These are phyloP conservation scores for Neckera pumila DNA, from an alignment of 225 moss, liverwort and hornwort genomes.

Conservation along the genomic window DNA sequence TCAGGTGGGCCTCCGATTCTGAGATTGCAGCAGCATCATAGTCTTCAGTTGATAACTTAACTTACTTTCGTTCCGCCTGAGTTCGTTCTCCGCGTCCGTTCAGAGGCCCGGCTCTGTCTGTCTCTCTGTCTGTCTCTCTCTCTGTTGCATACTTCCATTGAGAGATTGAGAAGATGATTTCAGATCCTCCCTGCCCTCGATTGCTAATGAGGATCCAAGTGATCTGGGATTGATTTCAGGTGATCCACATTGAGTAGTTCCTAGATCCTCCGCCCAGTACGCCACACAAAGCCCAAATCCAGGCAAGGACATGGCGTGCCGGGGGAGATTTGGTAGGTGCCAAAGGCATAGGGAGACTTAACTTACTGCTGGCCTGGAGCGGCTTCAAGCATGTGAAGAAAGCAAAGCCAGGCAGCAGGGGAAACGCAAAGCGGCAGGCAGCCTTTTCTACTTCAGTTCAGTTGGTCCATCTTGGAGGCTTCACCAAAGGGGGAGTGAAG, in stretches of 20 bases:
- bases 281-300: not conserved
- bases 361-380: not conserved
- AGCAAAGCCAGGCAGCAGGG: not conserved
- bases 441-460: not conserved
- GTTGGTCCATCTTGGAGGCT: too few species aligned
- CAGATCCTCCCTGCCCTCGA: not conserved
- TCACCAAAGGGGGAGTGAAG: too few species aligned
- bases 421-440: not conserved
- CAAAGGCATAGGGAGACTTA: not conserved
- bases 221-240: not conserved
- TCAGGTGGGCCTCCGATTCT: not conserved
- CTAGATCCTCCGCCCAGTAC: not conserved
- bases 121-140: not conserved
- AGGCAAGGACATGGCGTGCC: not conserved
- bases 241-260: not conserved
- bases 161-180: not conserved
- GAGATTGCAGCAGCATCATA: not conserved
- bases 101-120: not conserved
- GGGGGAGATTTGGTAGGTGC: constrained; percentile 8
- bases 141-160: not conserved
- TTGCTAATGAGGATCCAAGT: not conserved
- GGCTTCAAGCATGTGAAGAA: not conserved
- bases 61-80: not conserved
- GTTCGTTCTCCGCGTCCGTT: not conserved
- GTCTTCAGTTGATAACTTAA: not conserved